phyloP scores from a whole-genome alignment of 768 basidiomycete species.

The Flagelloscypha sp. region DNA sequence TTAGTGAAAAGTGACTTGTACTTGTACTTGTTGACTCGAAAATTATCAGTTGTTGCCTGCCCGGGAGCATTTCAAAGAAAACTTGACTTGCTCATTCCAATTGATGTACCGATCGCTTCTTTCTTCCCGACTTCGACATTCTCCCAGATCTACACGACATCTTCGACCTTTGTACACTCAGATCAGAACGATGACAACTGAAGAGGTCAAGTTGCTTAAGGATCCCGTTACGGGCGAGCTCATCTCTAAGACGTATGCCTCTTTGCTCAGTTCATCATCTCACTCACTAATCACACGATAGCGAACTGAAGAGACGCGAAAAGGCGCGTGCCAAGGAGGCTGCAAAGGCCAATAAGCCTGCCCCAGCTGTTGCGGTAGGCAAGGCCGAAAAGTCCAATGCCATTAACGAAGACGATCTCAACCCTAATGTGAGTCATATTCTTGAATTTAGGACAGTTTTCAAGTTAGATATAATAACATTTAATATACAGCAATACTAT shows the following conservation, averaged over 20 bases:
- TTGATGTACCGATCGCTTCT: too few relatives aligned
- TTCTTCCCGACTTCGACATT: too few relatives aligned
- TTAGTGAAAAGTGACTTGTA: too few relatives aligned
- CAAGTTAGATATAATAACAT: constrained; percentile 2
- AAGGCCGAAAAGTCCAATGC: constrained; percentile 35
- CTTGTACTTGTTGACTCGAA: too few relatives aligned
- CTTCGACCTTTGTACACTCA: too few relatives aligned
- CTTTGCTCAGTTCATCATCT: constrained; percentile 8
- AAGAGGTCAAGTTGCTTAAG: constrained; percentile 37
- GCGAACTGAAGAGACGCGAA: constrained; percentile 90
- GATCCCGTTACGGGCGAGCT: constrained; percentile 91
- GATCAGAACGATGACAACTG: constrained; percentile 33
- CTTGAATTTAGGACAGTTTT: constrained; percentile 1
- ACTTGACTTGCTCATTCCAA: too few relatives aligned
- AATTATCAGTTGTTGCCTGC: too few relatives aligned
- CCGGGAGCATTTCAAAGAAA: too few relatives aligned
- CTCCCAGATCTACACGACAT: too few relatives aligned
- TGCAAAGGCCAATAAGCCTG: constrained; percentile 52
- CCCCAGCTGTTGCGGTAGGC: constrained; percentile 30
- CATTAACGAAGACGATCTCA: constrained; percentile 74
- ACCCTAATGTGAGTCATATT: constrained; percentile 67
- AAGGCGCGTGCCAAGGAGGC: constrained; percentile 84
- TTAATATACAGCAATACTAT: constrained; percentile 80
- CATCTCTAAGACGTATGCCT: constrained; percentile 87
- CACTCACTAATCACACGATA: constrained; percentile 23